phyloP scores from a whole-genome alignment of 2,329 filamentous ascomycete species.

The Hypoxylon sp. region DNA sequence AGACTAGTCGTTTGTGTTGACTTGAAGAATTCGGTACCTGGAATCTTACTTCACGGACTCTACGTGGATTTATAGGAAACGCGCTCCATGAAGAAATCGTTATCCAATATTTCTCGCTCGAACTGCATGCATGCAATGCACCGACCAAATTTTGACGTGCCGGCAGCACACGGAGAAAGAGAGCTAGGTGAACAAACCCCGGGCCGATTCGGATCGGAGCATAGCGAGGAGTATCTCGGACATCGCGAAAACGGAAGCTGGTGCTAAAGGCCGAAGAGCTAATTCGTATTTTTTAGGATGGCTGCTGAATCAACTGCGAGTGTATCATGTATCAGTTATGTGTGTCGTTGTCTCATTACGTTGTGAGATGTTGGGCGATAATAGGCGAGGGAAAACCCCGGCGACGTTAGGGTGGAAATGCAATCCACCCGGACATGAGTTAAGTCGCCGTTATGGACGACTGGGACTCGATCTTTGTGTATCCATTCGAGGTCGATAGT shows the following conservation, averaged over 20 bases:
- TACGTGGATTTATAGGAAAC: neutral
- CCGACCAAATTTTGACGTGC: slow-evolving; percentile 1
- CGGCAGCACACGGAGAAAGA: slow-evolving; percentile 5
- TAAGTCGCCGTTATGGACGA: neutral
- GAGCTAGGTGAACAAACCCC: slow-evolving; percentile 15
- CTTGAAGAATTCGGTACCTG: neutral
- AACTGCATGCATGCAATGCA: slow-evolving; percentile 5
- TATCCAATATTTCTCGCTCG: slow-evolving; percentile 4
- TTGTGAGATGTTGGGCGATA: neutral
- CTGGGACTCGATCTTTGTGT: slow-evolving; percentile 8
- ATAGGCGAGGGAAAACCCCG: neutral
- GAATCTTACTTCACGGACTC: neutral
- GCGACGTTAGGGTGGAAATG: neutral
- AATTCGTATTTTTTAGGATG: slow-evolving; percentile 25
- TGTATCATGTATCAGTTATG: neutral
- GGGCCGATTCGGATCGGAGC: slow-evolving; percentile 26
- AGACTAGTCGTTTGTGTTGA: slow-evolving; percentile 1
- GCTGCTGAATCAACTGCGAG: neutral
- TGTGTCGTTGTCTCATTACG: neutral
- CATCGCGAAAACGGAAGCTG: slow-evolving; percentile 18
- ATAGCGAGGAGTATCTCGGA: slow-evolving; percentile 21
- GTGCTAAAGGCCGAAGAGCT: slow-evolving; percentile 16
- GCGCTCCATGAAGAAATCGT: neutral
- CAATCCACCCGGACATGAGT: neutral
- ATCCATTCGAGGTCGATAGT: neutral